Conservation (phyloP, 1,284 basidiomycete species). For the Chalciporus sp. region DNA sequence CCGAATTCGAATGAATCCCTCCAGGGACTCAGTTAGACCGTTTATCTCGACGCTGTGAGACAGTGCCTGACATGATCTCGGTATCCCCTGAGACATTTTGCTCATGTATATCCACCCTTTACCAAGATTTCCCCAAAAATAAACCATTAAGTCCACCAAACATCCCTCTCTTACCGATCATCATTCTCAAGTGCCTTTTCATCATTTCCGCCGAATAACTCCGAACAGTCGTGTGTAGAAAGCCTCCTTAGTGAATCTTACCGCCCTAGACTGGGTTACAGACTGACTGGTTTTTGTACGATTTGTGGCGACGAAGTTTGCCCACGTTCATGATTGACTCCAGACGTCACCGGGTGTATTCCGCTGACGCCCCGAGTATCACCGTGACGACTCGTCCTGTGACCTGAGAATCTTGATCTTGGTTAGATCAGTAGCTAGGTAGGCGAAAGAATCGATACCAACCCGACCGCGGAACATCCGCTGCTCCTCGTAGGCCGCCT, state of each 20-base stretch:
- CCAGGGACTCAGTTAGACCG: not conserved
- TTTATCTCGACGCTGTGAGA: not conserved
- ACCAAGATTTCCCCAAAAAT: not conserved
- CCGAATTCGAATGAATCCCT: too few relatives aligned
- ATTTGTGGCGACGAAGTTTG: too few relatives aligned
- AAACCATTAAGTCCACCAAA: not conserved
- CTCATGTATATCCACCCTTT: constrained; percentile 3
- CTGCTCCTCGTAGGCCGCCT: not conserved
- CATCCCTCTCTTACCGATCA: constrained; percentile 1
- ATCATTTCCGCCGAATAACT: too few relatives aligned
- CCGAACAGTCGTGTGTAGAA: too few relatives aligned
- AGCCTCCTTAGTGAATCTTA: too few relatives aligned
- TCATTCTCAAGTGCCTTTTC: not conserved
- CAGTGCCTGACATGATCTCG: not conserved
- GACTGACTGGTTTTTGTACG: too few relatives aligned
- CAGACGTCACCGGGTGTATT: too few relatives aligned
- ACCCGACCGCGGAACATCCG: not conserved
- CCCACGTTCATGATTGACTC: not conserved
- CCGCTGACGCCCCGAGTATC: too few relatives aligned
- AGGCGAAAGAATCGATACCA: not conserved
- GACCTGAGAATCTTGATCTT: not conserved
- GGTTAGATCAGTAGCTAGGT: too few relatives aligned
- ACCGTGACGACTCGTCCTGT: not conserved
- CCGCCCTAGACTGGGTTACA: too few relatives aligned
- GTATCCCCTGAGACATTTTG: constrained; percentile 2